Conservation (phyloP, 208 protist species). For the Crithidia sp. region DNA sequence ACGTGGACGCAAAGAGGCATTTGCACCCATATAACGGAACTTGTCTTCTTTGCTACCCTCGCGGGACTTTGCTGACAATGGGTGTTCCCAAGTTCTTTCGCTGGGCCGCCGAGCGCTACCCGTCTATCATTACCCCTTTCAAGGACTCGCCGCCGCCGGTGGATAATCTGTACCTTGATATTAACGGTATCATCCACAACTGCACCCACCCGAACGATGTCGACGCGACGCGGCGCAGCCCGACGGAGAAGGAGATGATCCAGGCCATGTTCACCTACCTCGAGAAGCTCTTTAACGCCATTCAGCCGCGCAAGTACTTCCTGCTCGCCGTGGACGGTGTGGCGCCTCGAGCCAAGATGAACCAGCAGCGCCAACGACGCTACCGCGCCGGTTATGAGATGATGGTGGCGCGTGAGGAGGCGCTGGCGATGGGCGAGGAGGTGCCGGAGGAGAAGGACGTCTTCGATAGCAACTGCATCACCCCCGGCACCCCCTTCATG, state of each 20-base stretch:
- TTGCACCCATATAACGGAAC: too few relatives aligned
- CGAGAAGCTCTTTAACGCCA: slow-evolving; percentile 96
- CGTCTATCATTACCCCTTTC: slow-evolving; percentile 92
- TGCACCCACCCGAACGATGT: slow-evolving; percentile 97
- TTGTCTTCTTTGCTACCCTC: not conserved
- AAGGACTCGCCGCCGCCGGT: slow-evolving; percentile 89
- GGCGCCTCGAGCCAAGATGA: slow-evolving; percentile 99
- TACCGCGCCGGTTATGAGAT: slow-evolving; percentile 91
- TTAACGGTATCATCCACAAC: slow-evolving; percentile 99
- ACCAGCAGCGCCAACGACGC: slow-evolving; percentile 98
- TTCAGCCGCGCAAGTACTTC: slow-evolving; percentile 96
- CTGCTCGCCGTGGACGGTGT: slow-evolving; percentile 98
- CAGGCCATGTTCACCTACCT: slow-evolving; percentile 96
- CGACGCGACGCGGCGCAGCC: slow-evolving; percentile 71
- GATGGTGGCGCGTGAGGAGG: slow-evolving; percentile 85
- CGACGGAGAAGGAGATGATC: slow-evolving; percentile 97
- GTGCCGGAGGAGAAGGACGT: slow-evolving; percentile 84
- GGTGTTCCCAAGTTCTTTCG: slow-evolving; percentile 97
- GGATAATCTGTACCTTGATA: slow-evolving; percentile 99
- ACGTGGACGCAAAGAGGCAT: too few relatives aligned
- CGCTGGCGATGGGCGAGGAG: slow-evolving; percentile 62
- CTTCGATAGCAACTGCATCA: slow-evolving; percentile 99
- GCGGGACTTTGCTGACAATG: slow-evolving; percentile 46
- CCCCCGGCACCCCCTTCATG: slow-evolving; percentile 99
- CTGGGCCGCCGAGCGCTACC: slow-evolving; percentile 97